Base-by-base conservation (phyloP, 176 grass and related monocot species). In the Ensete ventricosum region DNA sequence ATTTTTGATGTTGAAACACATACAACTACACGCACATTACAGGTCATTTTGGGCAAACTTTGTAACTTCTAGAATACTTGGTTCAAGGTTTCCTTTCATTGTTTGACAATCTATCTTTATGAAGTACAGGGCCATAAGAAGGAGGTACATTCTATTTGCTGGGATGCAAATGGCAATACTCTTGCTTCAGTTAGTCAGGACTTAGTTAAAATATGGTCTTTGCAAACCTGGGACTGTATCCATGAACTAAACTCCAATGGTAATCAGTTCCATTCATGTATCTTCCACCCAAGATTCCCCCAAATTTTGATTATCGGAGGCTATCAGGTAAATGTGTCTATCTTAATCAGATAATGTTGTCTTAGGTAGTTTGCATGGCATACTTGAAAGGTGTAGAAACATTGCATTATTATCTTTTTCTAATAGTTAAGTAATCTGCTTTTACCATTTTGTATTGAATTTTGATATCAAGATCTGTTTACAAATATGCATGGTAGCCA, bases 151-250 rank as follows among this genome's bases (percentile, higher is more conserved):
- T 88, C 81, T 57, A 48, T 99, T 48, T 99, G 88, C 78, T 99
- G 95, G 95, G 95, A 99, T 71, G 87, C 87, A 85, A 91, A 55
- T 57, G 95, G 95, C 22, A 88, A 91, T 51, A 85, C 64, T 79
- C 64, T 99, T 76, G 90, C 95, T 4, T 99, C 88, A 67, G 88
- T 74, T 81, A 94, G 95, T 77, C 90, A 99, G 77, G 95, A 94
- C 63, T 80, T 78, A 59, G 84, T 94, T 69, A 94, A 99, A 78
- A 78, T 99, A 24, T 99, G 95, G 95, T 99, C 91, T 0, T 81
- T 72, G 66, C 53, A 79, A 3, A 78, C 85, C 13, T 87, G 88
- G 21, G 10, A 81, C 14, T 86, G 84, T 62, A 78, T 89, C 67
- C 76, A 94, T 58, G 95, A 93, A 69, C 77, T 94, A 67, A 87